Evolutionary conservation across 176 grass and related monocot species (phyloP), one percentile per base, ranked within the genome.

Genomic region (Coix lacrymajobi): DNA sequence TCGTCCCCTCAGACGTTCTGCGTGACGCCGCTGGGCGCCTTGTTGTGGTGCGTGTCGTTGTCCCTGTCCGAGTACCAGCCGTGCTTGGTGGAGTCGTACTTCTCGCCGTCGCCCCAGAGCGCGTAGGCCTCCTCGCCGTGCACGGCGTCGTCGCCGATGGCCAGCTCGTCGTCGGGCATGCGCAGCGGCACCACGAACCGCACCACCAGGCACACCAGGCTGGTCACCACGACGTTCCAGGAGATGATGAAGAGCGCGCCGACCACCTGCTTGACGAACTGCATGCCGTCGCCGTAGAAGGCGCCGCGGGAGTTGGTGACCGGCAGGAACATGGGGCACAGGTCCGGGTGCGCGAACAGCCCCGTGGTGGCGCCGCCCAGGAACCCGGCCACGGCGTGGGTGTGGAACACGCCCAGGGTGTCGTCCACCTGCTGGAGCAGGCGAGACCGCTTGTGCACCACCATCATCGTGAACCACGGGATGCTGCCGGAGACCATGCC

Each of bases 381-480:
- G 84, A 98, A 93, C 0, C 95, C 95, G 1, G 95, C 95, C 5
- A 98, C 95, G 6, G 95, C 95, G 81, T 95, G 95, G 71, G 95
- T 95, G 92, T 98, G 95, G 80, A 98, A 98, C 58, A 98, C 95
- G 38, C 90, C 92, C 30, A 98, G 88, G 10, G 95, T 98, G 88
- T 98, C 95, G 78, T 98, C 95, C 13, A 98, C 92, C 2, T 91
- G 72, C 91, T 88, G 87, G 26, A 98, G 86, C 25, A 98, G 71
- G 9, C 22, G 75, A 22, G 89, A 94, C 1, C 92, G 90, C 86
- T 98, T 98, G 88, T 98, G 95, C 29, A 98, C 95, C 33, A 98
- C 87, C 95, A 98, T 98, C 95, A 98, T 98, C 20, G 92, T 98
- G 86, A 95, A 98, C 95, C 95, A 98, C 4, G 95, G 95, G 86